Conservation (phyloP, 306 rosid species). For the Dalbergia oliveri region DNA sequence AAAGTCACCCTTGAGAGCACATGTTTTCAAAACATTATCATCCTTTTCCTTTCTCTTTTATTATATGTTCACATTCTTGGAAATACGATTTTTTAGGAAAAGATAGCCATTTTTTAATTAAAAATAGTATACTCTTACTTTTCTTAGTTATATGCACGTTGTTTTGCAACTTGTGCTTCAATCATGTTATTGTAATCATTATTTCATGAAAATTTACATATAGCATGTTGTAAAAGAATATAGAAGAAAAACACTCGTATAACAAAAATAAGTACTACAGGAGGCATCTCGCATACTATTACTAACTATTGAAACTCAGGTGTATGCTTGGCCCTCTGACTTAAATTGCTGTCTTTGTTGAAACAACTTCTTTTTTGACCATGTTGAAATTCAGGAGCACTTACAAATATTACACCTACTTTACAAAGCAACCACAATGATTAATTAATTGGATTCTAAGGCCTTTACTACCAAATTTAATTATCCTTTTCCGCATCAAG, state of each 20-base stretch:
- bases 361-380: conserved; percentile 22
- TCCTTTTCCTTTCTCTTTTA: neutral
- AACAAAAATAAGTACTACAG: too few relatives aligned
- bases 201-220: conserved; percentile 20
- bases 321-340: neutral
- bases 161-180: neutral
- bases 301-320: neutral
- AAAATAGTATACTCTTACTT: neutral
- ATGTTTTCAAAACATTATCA: conserved; percentile 32
- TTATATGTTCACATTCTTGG: conserved; percentile 3
- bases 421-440: conserved; percentile 1
- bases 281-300: neutral
- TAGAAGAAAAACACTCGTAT: neutral
- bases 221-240: neutral
- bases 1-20: conserved; percentile 12
- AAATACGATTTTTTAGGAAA: neutral
- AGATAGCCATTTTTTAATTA: neutral
- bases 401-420: conserved; percentile 12
- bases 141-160: neutral
- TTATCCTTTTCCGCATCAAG: conserved; percentile 12
- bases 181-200: neutral
- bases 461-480: conserved; percentile 3
- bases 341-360: neutral
- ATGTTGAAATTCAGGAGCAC: neutral
- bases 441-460: conserved; percentile 7